Base-by-base conservation (phyloP, 768 basidiomycete genomes). In the Crepidotus variabilis region DNA sequence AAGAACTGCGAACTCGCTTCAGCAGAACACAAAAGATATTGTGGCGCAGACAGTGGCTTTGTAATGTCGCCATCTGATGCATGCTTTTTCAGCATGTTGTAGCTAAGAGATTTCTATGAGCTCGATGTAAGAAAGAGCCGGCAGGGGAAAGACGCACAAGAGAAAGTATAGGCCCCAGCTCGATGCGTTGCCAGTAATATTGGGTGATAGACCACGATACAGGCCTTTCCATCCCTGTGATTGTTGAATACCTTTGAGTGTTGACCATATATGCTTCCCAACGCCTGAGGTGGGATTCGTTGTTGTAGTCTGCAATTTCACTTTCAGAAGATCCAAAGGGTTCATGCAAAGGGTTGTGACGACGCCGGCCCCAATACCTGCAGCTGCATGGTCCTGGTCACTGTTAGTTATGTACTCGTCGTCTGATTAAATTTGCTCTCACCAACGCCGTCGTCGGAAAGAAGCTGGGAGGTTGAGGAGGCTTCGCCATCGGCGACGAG, bases 151-250 rank as follows among this genome's bases (percentile, higher is more conserved):
- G 1, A 82, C 93, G 72, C 68, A 98, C 97, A 97, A 96, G 60
- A 96, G 82, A 73, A 99, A 99, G 72, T 99, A 99, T 22, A 98
- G 72, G 0, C 97, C 97, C 97, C 97, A 99, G 64, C 93, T 95
- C 7, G 88, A 86, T 18, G 95, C 94, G 61, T 98, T 98, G 11
- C 96, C 97, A 0, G 92, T 91, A 57, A 98, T 81, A 70, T 98
- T 99, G 1, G 94, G 85, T 0, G 84, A 81, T 32, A 98, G 76
- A 14, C 97, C 97, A 53, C 96, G 81, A 69, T 98, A 98, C 50
- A 98, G 74, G 0, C 95, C 96, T 58, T 72, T 79, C 83, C 85
- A 89, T 5, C 97, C 96, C 56, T 90, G 83, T 35, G 78, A 74
- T 47, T 74, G 78, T 21, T 90, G 82, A 36, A 98, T 94, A 54